phyloP scores from a whole-genome alignment of 495 filamentous ascomycete genomes.

The Aspergillus bertholletiae region DNA sequence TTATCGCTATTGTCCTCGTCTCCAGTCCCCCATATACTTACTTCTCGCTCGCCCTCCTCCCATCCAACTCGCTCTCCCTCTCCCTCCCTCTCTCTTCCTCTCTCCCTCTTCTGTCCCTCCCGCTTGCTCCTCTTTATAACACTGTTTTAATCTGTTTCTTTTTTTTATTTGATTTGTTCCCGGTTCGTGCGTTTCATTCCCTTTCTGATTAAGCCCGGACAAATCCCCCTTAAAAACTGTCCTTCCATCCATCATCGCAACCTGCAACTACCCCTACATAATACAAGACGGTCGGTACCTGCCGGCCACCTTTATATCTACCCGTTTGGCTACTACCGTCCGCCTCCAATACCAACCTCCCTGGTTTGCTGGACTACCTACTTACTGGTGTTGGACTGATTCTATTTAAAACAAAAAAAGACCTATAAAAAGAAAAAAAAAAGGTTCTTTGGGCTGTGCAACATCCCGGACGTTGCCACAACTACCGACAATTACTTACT shows the following conservation, averaged over 20 bases:
- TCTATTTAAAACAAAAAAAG: neutral
- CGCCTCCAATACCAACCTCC: neutral
- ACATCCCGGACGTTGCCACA: neutral
- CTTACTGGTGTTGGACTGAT: neutral
- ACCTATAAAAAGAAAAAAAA: too few species aligned
- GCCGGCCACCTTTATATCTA: neutral
- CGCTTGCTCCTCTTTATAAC: slow-evolving; percentile 15
- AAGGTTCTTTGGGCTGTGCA: neutral
- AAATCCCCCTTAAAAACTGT: slow-evolving; percentile 13
- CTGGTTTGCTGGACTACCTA: neutral
- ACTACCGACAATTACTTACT: neutral
- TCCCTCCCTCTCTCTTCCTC: slow-evolving; percentile 17
- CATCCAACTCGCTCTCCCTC: slow-evolving; percentile 17
- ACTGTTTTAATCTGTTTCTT: slow-evolving; percentile 13
- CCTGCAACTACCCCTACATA: neutral
- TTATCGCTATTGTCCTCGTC: neutral
- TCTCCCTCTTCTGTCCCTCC: slow-evolving; percentile 12
- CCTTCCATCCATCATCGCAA: slow-evolving; percentile 9
- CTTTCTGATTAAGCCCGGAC: too few species aligned
- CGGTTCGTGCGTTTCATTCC: slow-evolving; percentile 9
- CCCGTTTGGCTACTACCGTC: neutral
- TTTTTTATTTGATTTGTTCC: slow-evolving; percentile 1
- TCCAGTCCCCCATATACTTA: slow-evolving; percentile 11
- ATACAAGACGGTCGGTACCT: neutral
- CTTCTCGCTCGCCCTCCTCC: slow-evolving; percentile 9